Conservation (phyloP, 495 filamentous ascomycete species). For the Penicillium salamii region DNA sequence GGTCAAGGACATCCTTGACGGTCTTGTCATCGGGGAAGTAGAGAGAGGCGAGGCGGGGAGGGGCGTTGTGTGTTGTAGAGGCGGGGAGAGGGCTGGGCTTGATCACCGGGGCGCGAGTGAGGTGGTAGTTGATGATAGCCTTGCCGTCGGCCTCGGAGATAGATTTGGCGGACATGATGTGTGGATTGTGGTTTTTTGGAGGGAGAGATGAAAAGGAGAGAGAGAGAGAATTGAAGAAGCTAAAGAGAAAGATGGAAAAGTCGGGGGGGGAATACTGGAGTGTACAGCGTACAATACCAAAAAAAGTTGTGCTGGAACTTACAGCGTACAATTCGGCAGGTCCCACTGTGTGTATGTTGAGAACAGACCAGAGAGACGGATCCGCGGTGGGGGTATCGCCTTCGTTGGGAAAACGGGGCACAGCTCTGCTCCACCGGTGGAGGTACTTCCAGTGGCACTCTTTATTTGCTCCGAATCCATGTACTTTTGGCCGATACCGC, state of each 20-base stretch:
- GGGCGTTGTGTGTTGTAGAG: constrained; percentile 84
- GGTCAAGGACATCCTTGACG: constrained; percentile 82
- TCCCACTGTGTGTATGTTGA: constrained; percentile 27
- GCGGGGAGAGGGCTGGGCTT: constrained; percentile 92
- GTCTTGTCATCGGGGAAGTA: constrained; percentile 87
- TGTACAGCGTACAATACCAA: constrained; percentile 22
- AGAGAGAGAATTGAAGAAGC: constrained; percentile 9
- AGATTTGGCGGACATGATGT: constrained; percentile 93
- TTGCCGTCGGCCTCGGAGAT: constrained; percentile 99
- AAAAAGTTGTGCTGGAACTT: constrained; percentile 32
- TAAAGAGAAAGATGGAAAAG: constrained; percentile 5
- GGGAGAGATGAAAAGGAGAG: constrained; percentile 12
- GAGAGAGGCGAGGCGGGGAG: constrained; percentile 85
- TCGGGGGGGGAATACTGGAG: constrained; percentile 16
- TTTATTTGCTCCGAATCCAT: background rate
- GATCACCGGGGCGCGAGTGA: constrained; percentile 96
- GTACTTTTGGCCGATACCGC: constrained; percentile 1
- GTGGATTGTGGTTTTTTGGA: constrained; percentile 14
- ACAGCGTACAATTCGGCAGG: constrained; percentile 34
- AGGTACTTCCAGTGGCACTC: background rate
- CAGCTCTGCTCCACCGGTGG: constrained; percentile 1
- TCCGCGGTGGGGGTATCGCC: background rate
- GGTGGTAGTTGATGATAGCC: constrained; percentile 99
- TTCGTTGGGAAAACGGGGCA: constrained; percentile 3
- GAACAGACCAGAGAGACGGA: constrained; percentile 4